A percentile compares a stretch with the other conserved stretches of the same genome.
phyloP scores from a whole-genome alignment of 202 grass and related monocot species.

The Saccharum hybrid region DNA sequence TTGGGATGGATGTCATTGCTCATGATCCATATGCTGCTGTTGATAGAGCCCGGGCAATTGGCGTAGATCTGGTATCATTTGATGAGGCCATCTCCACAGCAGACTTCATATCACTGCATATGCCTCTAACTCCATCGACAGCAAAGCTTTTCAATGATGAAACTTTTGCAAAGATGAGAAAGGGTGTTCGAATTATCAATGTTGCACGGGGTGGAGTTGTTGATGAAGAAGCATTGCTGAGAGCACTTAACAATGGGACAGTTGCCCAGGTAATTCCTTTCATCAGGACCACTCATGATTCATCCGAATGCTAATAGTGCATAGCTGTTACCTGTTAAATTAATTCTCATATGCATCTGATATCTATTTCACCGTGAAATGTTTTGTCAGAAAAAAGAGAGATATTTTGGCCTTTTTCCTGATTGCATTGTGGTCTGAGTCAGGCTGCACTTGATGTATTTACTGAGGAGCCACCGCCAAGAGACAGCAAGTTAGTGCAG shows the following conservation, averaged over 20 bases:
- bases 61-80: slow-evolving; percentile 76
- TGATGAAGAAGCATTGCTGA: slow-evolving; percentile 77
- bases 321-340: background rate
- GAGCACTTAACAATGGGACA: slow-evolving; percentile 74
- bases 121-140: slow-evolving; percentile 79
- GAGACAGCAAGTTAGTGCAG: slow-evolving; percentile 77
- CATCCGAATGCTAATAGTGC: background rate
- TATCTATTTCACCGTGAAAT: slow-evolving; percentile 8
- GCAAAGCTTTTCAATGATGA: slow-evolving; percentile 76
- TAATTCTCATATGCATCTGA: background rate
- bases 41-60: slow-evolving; percentile 79
- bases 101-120: slow-evolving; percentile 89
- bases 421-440: slow-evolving; percentile 44
- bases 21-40: slow-evolving; percentile 79
- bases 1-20: slow-evolving; percentile 73
- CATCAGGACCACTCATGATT: background rate
- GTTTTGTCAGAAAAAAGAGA: slow-evolving; percentile 32
- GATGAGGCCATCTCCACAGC: slow-evolving; percentile 75
- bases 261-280: slow-evolving; percentile 72
- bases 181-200: slow-evolving; percentile 76
- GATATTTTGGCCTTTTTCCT: slow-evolving; percentile 31
- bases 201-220: slow-evolving; percentile 90
- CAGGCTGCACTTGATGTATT: slow-evolving; percentile 93
- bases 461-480: slow-evolving; percentile 73
- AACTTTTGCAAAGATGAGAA: slow-evolving; percentile 72